Base-by-base conservation (phyloP, 2,329 filamentous ascomycete species). In the Talaromyces sp. region DNA sequence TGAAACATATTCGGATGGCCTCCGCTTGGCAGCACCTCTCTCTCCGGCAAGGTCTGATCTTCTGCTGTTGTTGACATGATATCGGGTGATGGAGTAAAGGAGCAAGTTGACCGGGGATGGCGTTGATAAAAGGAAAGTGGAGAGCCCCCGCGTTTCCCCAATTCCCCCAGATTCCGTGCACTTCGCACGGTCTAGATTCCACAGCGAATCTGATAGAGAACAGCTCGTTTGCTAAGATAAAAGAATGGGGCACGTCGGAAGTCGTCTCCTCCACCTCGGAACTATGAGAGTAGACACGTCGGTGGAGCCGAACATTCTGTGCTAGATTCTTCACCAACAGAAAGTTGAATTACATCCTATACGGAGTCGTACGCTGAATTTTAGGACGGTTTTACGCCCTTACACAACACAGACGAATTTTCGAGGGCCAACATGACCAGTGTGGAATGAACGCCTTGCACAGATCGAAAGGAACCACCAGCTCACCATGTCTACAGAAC, bases 1-100 rank as follows among this genome's bases (percentile, higher is more conserved):
- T 59, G 57, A 25, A 48, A 59, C 8, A 57, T 53, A 39, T 57
- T 41, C 71, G 33, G 19, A 37, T 39, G 33, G 25, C 33, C 21
- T 10, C 28, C 35, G 22, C 19, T 25, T n/a, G 33, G 15, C 13
- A 25, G 10, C 33, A 25, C 19, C 5, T 36, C 33, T 37, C 9
- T 33, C 9, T 10, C 7, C 5, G 48, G 5, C 13, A n/a, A 13
- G 21, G 39, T 28, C 22, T 52, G 48, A 52, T 37, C 19, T 2
- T 22, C 35, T 2, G 48, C 10, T n/a, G 48, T n/a, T 25, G 31
- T 36, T 25, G 48, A 39, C 48, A 52, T 52, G 19, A 39, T 52
- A 19, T 52, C 48, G 48, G 48, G 33, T 25, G 33, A 25, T 52
- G 48, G 28, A 36, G 19, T 21, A 25, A 19, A 52, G 35, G 33